These are phyloP conservation scores for Beta vulgaris DNA, from an alignment of 148 eudicot genomes.

Conservation along the genomic window DNA sequence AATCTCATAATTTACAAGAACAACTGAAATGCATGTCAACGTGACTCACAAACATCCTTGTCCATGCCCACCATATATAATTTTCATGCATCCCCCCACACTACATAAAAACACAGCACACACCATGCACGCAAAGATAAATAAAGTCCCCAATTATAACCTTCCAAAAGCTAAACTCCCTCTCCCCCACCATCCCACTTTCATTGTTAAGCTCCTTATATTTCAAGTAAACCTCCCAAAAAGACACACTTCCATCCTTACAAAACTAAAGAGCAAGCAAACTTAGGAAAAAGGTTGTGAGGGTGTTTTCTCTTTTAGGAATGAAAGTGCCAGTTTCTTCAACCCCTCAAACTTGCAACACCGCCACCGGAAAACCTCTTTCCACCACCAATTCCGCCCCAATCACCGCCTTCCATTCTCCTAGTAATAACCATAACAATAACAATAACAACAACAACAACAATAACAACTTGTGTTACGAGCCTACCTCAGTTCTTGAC, in stretches of 20 bases:
- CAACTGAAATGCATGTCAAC: constrained; percentile 28
- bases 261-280: constrained; percentile 17
- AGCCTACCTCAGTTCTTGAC: constrained; percentile 86
- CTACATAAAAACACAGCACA: constrained; percentile 5
- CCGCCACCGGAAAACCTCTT: constrained; percentile 27
- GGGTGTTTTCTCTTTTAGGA: constrained; percentile 27
- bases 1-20: too few species aligned
- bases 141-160: constrained; percentile 40
- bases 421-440: neutral
- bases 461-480: constrained; percentile 41
- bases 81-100: constrained; percentile 6
- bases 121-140: constrained; percentile 42
- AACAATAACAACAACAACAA: constrained; percentile 3
- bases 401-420: neutral
- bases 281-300: neutral
- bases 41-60: constrained; percentile 21
- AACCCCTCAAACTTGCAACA: constrained; percentile 30
- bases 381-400: neutral
- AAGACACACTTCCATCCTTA: neutral
- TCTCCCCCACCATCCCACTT: constrained; percentile 10
- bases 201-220: constrained; percentile 13
- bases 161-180: constrained; percentile 26
- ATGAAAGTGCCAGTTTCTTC: constrained; percentile 68
- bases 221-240: neutral
- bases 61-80: neutral